Evolutionary conservation across 805 yeast genomes (phyloP).

Genomic region (Pichia nanzhaoensis): DNA sequence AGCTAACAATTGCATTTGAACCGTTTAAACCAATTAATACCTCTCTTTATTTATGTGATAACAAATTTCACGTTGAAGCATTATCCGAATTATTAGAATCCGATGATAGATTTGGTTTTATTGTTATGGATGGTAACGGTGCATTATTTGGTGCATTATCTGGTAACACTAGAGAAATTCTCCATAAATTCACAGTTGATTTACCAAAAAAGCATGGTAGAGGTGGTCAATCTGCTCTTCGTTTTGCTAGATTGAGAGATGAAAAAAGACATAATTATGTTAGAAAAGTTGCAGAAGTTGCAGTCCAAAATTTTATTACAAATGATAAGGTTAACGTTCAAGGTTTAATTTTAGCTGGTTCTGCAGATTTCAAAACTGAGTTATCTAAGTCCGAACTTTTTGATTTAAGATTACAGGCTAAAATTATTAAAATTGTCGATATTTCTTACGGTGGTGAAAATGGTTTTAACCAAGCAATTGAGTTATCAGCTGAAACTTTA

Average conservation of each 20-base stretch:
- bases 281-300: slow-evolving; percentile 96
- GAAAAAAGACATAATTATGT: slow-evolving; percentile 98
- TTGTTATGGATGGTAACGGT: slow-evolving; percentile 99
- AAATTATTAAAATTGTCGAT: slow-evolving; percentile 89
- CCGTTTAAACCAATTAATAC: slow-evolving; percentile 99
- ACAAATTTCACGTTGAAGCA: slow-evolving; percentile 97
- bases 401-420: slow-evolving; percentile 80
- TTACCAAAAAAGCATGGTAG: slow-evolving; percentile 99
- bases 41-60: slow-evolving; percentile 92
- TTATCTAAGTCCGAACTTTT: slow-evolving; percentile 88
- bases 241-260: slow-evolving; percentile 98
- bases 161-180: slow-evolving; percentile 94
- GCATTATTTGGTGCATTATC: slow-evolving; percentile 90
- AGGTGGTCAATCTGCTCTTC: slow-evolving; percentile 99
- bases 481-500: slow-evolving; percentile 92
- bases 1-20: slow-evolving; percentile 93
- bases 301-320: slow-evolving; percentile 95
- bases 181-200: slow-evolving; percentile 95
- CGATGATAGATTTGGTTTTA: slow-evolving; percentile 95
- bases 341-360: slow-evolving; percentile 96
- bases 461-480: slow-evolving; percentile 99
- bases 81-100: slow-evolving; percentile 87
- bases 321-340: slow-evolving; percentile 89
- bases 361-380: slow-evolving; percentile 97
- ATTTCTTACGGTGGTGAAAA: slow-evolving; percentile 99